Evolutionary conservation across 1,284 basidiomycete species (phyloP).

Genomic region (Somion occarium): DNA sequence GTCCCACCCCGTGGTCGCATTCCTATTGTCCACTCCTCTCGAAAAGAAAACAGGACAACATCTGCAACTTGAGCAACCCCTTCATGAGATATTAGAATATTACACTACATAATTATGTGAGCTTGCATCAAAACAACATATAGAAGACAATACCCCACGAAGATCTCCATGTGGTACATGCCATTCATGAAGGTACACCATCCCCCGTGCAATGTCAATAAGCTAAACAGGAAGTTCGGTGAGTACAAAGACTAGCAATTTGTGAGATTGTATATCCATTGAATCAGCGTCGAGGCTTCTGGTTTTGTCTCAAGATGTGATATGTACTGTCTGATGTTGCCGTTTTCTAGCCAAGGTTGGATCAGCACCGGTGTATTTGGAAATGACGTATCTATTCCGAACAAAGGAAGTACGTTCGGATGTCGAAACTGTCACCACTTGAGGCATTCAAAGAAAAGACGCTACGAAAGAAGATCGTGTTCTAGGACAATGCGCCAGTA

Average conservation of each 20-base stretch:
- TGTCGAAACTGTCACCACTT: constrained; percentile 1
- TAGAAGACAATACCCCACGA: not conserved
- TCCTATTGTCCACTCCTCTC: not conserved
- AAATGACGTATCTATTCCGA: not conserved
- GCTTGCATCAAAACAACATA: not conserved
- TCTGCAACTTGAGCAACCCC: not conserved
- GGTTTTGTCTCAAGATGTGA: not conserved
- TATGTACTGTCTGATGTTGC: constrained; percentile 4
- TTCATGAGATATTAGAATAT: constrained; percentile 3
- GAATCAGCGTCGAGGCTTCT: not conserved
- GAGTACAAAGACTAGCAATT: not conserved
- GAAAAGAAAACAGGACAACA: constrained; percentile 2
- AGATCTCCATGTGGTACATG: constrained; percentile 5
- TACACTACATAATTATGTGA: not conserved
- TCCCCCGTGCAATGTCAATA: not conserved
- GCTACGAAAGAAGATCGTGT: not conserved
- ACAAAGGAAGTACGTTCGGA: constrained; percentile 2
- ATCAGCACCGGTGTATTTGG: not conserved
- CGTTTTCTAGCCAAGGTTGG: constrained; percentile 3
- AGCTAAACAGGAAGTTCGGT: not conserved
- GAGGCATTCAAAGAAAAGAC: not conserved
- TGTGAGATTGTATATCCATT: not conserved
- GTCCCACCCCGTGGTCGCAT: not conserved
- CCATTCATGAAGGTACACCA: constrained; percentile 1
- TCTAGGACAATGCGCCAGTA: not conserved